phyloP scores from a whole-genome alignment of 1,139 yeast genomes.

The Yamadazyma pseudoaaseri region DNA sequence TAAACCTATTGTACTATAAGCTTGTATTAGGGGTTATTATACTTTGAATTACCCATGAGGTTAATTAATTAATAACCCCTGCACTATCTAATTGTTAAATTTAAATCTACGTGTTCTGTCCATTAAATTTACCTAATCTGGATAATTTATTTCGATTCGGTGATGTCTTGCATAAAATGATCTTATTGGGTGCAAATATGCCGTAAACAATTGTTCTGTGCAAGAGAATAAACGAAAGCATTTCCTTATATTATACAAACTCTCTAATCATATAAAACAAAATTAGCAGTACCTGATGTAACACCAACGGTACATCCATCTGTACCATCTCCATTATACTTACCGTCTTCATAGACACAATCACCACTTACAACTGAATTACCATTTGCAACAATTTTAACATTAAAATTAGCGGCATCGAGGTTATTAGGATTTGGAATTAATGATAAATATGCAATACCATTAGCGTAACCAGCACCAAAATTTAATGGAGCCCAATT shows the following conservation, averaged over 20 bases:
- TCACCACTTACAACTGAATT: constrained; percentile 54
- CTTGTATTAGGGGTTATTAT: too few relatives aligned
- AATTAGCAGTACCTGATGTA: constrained; percentile 63
- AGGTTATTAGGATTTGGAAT: constrained; percentile 81
- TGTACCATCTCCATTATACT: constrained; percentile 58
- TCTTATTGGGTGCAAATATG: too few relatives aligned
- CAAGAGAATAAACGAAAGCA: too few relatives aligned
- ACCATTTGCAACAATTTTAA: constrained; percentile 64
- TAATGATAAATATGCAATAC: constrained; percentile 68
- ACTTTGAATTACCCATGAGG: too few relatives aligned
- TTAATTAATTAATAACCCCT: too few relatives aligned
- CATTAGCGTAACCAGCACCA: constrained; percentile 69
- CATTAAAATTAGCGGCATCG: constrained; percentile 60
- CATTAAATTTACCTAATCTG: too few relatives aligned
- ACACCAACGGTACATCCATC: constrained; percentile 83
- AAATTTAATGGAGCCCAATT: constrained; percentile 83
- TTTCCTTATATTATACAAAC: constrained; percentile 3
- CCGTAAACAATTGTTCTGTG: too few relatives aligned
- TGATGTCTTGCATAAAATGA: too few relatives aligned
- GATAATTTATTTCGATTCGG: too few relatives aligned
- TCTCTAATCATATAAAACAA: constrained; percentile 46
- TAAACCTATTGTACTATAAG: too few relatives aligned
- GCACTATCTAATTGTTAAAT: too few relatives aligned
- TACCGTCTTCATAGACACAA: constrained; percentile 65
- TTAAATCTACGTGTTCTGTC: too few relatives aligned